Percentiles rank a stretch among this genome's conserved stretches.
phyloP scores from a whole-genome alignment of 495 filamentous ascomycete genomes.

The Penicillium mononematosum region DNA sequence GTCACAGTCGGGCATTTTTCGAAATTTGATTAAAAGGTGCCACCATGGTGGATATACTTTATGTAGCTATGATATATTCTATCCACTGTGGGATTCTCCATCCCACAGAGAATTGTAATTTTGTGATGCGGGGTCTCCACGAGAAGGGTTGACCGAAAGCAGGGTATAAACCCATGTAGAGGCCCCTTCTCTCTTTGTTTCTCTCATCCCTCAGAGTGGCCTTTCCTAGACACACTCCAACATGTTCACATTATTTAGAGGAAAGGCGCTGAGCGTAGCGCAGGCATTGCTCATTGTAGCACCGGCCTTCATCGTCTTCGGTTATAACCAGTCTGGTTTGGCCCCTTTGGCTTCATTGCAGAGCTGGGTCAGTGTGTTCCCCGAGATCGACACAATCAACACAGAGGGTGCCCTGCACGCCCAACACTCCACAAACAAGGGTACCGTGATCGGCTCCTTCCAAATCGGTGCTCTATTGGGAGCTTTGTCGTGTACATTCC shows the following conservation, averaged over 20 bases:
- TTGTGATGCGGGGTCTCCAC: slow-evolving; percentile 15
- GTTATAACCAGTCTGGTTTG: slow-evolving; percentile 34
- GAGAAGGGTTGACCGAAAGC: background rate
- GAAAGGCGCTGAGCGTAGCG: slow-evolving; percentile 23
- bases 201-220: slow-evolving; percentile 1
- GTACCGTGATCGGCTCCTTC: slow-evolving; percentile 42
- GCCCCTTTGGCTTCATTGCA: slow-evolving; percentile 30
- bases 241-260: slow-evolving; percentile 11
- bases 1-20: slow-evolving; percentile 4
- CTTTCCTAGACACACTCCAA: background rate
- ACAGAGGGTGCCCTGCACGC: slow-evolving; percentile 22
- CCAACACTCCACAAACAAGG: slow-evolving; percentile 35
- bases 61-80: background rate
- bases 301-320: slow-evolving; percentile 37
- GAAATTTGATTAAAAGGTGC: background rate
- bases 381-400: slow-evolving; percentile 35
- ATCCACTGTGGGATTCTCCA: slow-evolving; percentile 5
- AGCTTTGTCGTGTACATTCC: slow-evolving; percentile 37
- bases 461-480: slow-evolving; percentile 45
- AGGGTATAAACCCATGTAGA: slow-evolving; percentile 5
- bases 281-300: slow-evolving; percentile 34
- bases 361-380: slow-evolving; percentile 32
- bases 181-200: background rate
- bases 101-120: background rate
- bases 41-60: background rate